Evolutionary conservation across 768 basidiomycete species (phyloP).

Genomic region (Fomitopsis serialis): DNA sequence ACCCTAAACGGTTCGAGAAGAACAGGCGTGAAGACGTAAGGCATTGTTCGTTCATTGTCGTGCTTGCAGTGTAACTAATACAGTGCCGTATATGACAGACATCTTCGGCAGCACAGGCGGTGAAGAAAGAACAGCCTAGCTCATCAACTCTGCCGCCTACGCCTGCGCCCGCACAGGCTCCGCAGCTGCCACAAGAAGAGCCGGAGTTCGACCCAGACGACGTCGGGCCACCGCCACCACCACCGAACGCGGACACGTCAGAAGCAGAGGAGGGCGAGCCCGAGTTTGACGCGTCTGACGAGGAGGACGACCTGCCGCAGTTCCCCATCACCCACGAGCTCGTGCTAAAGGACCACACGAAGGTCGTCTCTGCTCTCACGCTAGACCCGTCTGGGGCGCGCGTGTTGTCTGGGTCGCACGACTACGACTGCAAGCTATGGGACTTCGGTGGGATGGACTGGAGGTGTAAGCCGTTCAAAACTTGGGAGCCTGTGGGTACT

Average conservation of each 20-base stretch:
- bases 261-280: slow-evolving; percentile 19
- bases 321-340: slow-evolving; percentile 93
- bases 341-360: slow-evolving; percentile 88
- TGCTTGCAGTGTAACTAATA: neutral
- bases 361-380: slow-evolving; percentile 89
- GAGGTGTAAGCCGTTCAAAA: slow-evolving; percentile 90
- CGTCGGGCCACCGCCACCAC: slow-evolving; percentile 19
- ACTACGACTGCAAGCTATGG: slow-evolving; percentile 98
- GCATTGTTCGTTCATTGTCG: neutral
- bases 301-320: slow-evolving; percentile 47
- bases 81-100: neutral
- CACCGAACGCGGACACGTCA: neutral
- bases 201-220: slow-evolving; percentile 22
- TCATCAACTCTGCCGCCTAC: neutral
- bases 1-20: slow-evolving; percentile 76
- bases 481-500: slow-evolving; percentile 90
- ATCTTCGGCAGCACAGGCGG: neutral
- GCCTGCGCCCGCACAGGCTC: slow-evolving; percentile 1
- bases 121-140: neutral
- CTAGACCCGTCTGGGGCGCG: slow-evolving; percentile 94
- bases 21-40: slow-evolving; percentile 50
- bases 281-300: slow-evolving; percentile 35
- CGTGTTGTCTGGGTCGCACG: slow-evolving; percentile 86
- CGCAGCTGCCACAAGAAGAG: slow-evolving; percentile 11
- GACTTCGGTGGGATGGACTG: slow-evolving; percentile 98